phyloP scores from a whole-genome alignment of 495 filamentous ascomycete species.

The Hypoxylon perforatum region DNA sequence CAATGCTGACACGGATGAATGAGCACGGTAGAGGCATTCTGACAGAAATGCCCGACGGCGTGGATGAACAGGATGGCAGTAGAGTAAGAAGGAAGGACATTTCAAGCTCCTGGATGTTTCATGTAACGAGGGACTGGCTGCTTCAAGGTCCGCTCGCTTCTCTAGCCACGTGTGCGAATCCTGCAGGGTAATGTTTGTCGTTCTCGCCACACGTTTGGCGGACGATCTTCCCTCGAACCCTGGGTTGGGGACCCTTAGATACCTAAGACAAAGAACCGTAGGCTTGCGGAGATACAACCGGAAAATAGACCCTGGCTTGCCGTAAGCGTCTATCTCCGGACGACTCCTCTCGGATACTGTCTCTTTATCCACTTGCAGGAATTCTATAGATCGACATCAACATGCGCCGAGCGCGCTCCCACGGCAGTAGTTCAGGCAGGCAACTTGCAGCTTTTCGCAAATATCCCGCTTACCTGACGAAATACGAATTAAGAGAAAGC shows the following conservation, averaged over 20 bases:
- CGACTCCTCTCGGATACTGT: background rate
- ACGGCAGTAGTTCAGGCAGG: background rate
- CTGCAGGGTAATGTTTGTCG: background rate
- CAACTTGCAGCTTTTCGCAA: background rate
- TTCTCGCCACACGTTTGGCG: background rate
- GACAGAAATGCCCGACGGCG: conserved; percentile 8
- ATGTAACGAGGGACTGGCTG: background rate
- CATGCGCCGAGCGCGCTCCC: background rate
- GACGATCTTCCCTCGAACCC: conserved; percentile 1
- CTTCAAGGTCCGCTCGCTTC: conserved; percentile 2
- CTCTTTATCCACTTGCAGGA: background rate
- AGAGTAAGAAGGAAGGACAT: background rate
- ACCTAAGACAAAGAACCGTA: no score
- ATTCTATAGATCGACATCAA: background rate
- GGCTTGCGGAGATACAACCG: background rate
- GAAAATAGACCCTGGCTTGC: background rate
- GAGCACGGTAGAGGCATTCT: background rate
- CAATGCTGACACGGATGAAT: conserved; percentile 14
- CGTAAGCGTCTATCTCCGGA: conserved; percentile 1
- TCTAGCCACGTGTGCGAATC: conserved; percentile 12
- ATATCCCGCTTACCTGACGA: conserved; percentile 11
- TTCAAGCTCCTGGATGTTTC: background rate
- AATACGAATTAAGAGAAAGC: conserved; percentile 3
- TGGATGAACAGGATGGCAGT: background rate
- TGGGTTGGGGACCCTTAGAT: background rate